Conservation (phyloP, 2,329 filamentous ascomycete genomes). For the Fusarium napiforme region DNA sequence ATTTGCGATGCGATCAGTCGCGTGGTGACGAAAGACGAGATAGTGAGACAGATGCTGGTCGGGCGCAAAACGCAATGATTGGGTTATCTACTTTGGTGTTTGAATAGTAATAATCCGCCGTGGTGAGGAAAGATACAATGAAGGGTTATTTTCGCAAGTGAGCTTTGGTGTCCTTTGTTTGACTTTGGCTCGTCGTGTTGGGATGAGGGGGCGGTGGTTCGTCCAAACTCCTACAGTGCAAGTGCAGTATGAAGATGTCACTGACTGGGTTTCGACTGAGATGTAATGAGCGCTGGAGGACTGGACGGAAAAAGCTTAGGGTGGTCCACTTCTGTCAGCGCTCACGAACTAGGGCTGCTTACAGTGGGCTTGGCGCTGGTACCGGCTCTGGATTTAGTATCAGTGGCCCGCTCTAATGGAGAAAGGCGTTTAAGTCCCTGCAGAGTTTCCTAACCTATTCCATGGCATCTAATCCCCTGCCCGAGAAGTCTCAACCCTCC, state of each 20-base stretch:
- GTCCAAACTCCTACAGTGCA: slow-evolving; percentile 6
- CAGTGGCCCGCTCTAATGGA: slow-evolving; percentile 6
- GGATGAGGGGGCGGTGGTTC: slow-evolving; percentile 34
- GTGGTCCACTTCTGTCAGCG: slow-evolving; percentile 9
- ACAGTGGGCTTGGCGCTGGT: slow-evolving; percentile 32
- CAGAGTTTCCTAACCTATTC: neutral
- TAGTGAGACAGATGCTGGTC: neutral
- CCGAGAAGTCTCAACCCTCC: neutral
- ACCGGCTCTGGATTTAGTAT: slow-evolving; percentile 32
- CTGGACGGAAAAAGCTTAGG: slow-evolving; percentile 2
- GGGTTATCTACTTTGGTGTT: neutral
- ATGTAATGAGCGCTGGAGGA: slow-evolving; percentile 1
- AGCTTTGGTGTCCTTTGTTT: slow-evolving; percentile 4
- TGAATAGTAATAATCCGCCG: neutral
- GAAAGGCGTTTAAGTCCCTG: neutral
- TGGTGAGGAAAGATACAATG: neutral
- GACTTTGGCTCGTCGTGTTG: slow-evolving; percentile 7
- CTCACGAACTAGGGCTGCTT: slow-evolving; percentile 9
- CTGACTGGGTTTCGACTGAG: slow-evolving; percentile 12
- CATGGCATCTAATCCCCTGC: neutral
- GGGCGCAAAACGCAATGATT: slow-evolving; percentile 6
- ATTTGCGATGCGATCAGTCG: slow-evolving; percentile 23
- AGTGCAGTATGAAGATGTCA: slow-evolving; percentile 15
- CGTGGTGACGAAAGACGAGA: slow-evolving; percentile 7
- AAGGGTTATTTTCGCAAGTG: neutral